Base-by-base conservation (phyloP, 352 stramenopile genomes). In the Salisapilia sapeloensis region DNA sequence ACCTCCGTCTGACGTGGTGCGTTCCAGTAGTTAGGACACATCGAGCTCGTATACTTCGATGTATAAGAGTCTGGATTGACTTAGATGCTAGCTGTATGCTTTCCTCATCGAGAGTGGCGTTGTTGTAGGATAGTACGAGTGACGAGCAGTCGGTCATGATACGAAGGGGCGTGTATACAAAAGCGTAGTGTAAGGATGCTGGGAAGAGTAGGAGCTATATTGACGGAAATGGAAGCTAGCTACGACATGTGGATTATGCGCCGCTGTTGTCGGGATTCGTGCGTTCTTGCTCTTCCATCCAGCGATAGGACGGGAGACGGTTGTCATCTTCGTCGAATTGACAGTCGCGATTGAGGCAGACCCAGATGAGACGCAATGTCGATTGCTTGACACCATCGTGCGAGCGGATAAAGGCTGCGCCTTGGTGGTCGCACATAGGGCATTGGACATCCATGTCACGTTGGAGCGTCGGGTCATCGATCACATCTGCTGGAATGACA, bases 361-460 rank as follows among this genome's bases (percentile, higher is more conserved):
- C 69, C 75, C 75, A 90, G 40, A 90, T 90, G 46, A 90, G 66
- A 12, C 67, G 62, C 36, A 90, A 55, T 26, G 75, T 90, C 22
- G 75, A 70, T 41, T 90, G 70, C 56, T 90, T 90, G 11, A 90
- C 75, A 27, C 75, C 75, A 44, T 90, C 75, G 41, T 90, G 75
- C 28, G 75, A 90, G 15, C 75, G 75, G 44, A 90, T 87, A 44
- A 90, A 90, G 33, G 84, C 75, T 9, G 75, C 75, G 30, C 75
- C 75, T 32, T 87, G 70, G 56, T 77, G 50, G 32, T 36, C 44
- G 44, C 75, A 90, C 44, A 75, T 78, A 16, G 75, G 75, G 41
- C 75, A 90, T 32, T 49, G 60, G 21, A 90, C 75, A 41, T 90
- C 75, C 50, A 79, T 79, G 50, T 90, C 75, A 39, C 75, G 75